phyloP scores from a whole-genome alignment of 2,329 filamentous ascomycete species.

The Westerdykella aurantiaca region DNA sequence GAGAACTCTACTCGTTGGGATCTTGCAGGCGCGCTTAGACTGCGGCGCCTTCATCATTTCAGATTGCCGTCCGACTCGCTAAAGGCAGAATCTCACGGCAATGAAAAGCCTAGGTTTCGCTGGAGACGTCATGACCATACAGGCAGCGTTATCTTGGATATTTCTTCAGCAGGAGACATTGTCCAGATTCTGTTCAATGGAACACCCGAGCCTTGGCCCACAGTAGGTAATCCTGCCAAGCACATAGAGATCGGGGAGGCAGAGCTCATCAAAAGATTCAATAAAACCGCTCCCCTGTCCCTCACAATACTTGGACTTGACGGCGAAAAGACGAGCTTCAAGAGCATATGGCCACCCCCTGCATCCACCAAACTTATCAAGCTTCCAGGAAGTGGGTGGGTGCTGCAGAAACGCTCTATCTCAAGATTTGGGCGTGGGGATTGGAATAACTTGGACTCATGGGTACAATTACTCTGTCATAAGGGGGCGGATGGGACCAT shows the following conservation, averaged over 20 bases:
- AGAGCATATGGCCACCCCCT: conserved; percentile 29
- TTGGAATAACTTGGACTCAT: conserved; percentile 9
- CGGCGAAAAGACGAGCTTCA: conserved; percentile 32
- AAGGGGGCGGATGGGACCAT: conserved; percentile 26
- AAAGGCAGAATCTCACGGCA: too few relatives aligned
- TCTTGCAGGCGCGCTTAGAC: conserved; percentile 26
- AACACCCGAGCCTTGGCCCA: conserved; percentile 11
- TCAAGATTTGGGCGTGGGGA: neutral
- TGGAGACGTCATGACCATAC: conserved; percentile 12
- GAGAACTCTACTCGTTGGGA: conserved; percentile 28
- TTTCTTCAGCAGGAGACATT: conserved; percentile 21
- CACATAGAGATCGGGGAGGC: conserved; percentile 16
- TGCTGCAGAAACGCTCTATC: conserved; percentile 32
- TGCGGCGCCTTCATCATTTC: conserved; percentile 24
- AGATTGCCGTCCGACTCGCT: conserved; percentile 20
- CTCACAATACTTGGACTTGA: conserved; percentile 38
- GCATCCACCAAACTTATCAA: conserved; percentile 27
- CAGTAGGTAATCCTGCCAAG: conserved; percentile 9
- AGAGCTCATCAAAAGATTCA: conserved; percentile 31
- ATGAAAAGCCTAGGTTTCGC: too few relatives aligned
- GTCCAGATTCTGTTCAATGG: conserved; percentile 26
- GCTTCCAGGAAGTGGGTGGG: conserved; percentile 37
- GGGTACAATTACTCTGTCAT: conserved; percentile 14
- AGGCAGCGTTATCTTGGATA: conserved; percentile 9
- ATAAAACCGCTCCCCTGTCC: conserved; percentile 22